Evolutionary conservation across 139 green algal species (phyloP).

Genomic region (Ettlia oleoabundans): DNA sequence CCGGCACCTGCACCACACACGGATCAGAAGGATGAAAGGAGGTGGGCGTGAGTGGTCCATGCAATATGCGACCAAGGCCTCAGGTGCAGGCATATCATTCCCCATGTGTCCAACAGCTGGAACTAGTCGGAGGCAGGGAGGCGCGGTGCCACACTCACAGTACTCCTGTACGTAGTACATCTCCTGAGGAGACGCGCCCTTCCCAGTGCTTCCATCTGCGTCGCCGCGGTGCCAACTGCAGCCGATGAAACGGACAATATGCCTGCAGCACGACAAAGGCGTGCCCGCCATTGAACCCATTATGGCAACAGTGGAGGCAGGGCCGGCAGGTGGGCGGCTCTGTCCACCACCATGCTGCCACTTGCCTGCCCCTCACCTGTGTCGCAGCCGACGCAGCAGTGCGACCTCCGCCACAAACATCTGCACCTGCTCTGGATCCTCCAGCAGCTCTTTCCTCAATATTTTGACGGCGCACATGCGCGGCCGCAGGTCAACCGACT

Average conservation of each 20-base stretch:
- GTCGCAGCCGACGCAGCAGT: constrained; percentile 70
- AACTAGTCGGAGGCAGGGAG: background rate
- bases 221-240: constrained; percentile 1
- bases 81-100: too few relatives aligned
- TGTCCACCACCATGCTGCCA: too few relatives aligned
- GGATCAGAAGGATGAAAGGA: background rate
- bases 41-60: background rate
- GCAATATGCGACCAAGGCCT: too few relatives aligned
- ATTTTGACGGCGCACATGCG: background rate
- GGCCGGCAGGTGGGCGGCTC: too few relatives aligned
- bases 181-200: constrained; percentile 29
- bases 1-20: constrained; percentile 47
- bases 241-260: constrained; percentile 52
- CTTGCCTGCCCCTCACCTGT: constrained; percentile 53
- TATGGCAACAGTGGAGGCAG: background rate
- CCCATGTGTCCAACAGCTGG: too few relatives aligned
- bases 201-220: background rate
- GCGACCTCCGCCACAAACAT: constrained; percentile 74
- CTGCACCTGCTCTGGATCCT: constrained; percentile 59
- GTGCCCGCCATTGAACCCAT: background rate
- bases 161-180: constrained; percentile 75
- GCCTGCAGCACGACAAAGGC: background rate
- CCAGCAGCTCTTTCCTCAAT: constrained; percentile 64
- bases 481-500: background rate
- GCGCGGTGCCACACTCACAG: background rate